A percentile compares a stretch with the other conserved stretches of the same genome.
These are phyloP conservation scores for Tolypocladium guangdongense DNA, from an alignment of 2,329 filamentous ascomycete genomes.

Conservation along the genomic window DNA sequence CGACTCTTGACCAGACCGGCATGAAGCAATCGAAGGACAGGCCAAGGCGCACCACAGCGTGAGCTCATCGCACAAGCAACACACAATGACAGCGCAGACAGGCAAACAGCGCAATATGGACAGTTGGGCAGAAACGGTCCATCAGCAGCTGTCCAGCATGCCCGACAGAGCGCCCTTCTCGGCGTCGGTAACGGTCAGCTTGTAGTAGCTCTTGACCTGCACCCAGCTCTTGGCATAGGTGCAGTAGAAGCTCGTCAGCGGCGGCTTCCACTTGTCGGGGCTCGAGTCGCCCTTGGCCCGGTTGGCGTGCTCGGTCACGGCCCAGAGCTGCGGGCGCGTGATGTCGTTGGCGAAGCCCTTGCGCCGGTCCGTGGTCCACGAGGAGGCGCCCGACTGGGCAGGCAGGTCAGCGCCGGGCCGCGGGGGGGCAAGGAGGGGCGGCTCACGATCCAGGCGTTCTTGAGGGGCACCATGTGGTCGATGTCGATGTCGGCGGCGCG, in stretches of 20 bases:
- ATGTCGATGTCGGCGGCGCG: conserved; percentile 63
- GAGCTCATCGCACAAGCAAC: background rate
- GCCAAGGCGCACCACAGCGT: background rate
- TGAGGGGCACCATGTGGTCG: conserved; percentile 72
- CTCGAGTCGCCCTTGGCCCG: conserved; percentile 60
- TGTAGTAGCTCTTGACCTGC: conserved; percentile 64
- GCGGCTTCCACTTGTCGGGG: conserved; percentile 68
- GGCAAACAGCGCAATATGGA: background rate
- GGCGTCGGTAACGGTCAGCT: conserved; percentile 54
- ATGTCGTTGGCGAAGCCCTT: conserved; percentile 69
- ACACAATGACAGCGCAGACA: background rate
- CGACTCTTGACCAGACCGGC: background rate
- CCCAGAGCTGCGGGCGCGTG: conserved; percentile 62
- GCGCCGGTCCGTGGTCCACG: conserved; percentile 59
- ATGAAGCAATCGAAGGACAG: background rate
- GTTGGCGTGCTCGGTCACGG: conserved; percentile 71
- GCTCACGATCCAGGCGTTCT: conserved; percentile 65
- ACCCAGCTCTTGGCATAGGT: conserved; percentile 70
- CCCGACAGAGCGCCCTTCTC: conserved; percentile 58
- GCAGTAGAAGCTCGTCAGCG: conserved; percentile 60
- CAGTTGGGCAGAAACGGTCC: background rate
- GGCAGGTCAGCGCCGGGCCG: background rate
- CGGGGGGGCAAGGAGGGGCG: background rate
- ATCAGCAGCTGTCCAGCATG: conserved; percentile 21
- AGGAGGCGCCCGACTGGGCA: conserved; percentile 53